Conservation (phyloP, 2,329 filamentous ascomycete species). For the Cordyceps tenuipes region DNA sequence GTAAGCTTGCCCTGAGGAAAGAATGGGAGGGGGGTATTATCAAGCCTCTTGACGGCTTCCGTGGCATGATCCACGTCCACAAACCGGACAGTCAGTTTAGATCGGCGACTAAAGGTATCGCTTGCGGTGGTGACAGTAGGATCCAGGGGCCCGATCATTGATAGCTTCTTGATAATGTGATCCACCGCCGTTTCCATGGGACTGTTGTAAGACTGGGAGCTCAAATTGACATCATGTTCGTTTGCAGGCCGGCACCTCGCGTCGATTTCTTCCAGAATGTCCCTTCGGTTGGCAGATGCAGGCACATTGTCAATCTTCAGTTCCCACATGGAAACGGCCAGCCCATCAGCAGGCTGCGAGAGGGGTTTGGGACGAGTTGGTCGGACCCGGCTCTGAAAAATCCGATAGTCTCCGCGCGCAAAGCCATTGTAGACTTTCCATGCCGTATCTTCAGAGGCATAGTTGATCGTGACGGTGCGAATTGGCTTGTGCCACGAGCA, state of each 20-base stretch:
- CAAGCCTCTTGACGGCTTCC: not conserved
- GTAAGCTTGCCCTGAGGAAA: not conserved
- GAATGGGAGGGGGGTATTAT: not conserved
- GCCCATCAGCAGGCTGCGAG: not conserved
- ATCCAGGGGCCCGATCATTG: conserved; percentile 4
- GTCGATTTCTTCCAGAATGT: not conserved
- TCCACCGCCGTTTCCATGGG: not conserved
- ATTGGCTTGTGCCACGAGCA: conserved; percentile 11
- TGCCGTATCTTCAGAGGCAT: not conserved
- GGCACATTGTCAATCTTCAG: conserved; percentile 1
- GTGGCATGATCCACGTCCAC: not conserved
- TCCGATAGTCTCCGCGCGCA: not conserved
- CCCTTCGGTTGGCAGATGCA: not conserved
- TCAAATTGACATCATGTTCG: not conserved
- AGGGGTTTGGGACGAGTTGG: not conserved
- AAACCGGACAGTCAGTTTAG: conserved; percentile 1
- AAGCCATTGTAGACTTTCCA: not conserved
- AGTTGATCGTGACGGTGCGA: not conserved
- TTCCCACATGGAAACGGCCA: not conserved
- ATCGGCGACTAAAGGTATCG: not conserved
- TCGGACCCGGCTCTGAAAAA: not conserved
- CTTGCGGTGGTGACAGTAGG: not conserved
- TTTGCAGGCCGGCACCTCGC: not conserved
- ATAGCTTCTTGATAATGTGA: not conserved
- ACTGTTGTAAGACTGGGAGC: not conserved